Evolutionary conservation across 805 yeast genomes (phyloP), one percentile per base, ranked within the genome.

Genomic region (Geotrichum ghanense): DNA sequence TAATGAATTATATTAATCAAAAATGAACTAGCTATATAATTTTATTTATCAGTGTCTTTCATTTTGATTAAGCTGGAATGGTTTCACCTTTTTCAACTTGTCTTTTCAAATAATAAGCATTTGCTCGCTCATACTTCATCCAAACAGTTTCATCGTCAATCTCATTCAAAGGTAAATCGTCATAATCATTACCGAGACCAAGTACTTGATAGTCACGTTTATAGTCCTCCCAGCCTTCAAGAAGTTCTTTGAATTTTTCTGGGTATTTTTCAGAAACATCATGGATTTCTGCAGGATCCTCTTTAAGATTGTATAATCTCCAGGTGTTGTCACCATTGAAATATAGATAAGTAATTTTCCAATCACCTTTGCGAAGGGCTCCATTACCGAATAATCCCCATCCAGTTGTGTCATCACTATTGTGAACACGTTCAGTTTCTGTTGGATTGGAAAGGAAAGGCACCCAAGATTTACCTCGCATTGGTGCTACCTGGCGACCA

Each of bases 371-470:
- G 53, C 80, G 64, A 41, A 75, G 65, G 0, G 80, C 81, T 46
- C 72, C 75, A 51, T 75, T 79, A 1, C 75, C 77, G 53, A 76
- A 74, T 14, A 75, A 58, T 53, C 76, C 81, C 80, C 81, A 75
- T 0, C 80, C 80, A 7, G 70, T 67, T 19, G 70, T 72, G 1
- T 69, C 63, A 10, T 71, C 67, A 14, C 67, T 71, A 26, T 60
- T 63, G 50, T 73, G 74, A 26, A 71, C 64, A 3, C 19, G 41
- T 52, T 34, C 1, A 56, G 58, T 1, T 57, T 5, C 10, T 58
- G 45, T 1, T 65, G 67, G 1, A 44, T 42, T 24, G 12, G 12
- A n/a, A 12, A 75, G 53, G 50, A 65, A 71, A 1, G 60, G 50
- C 3, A 59, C 59, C 75, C 77, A 72, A 0, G 78, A 67, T 45